Evolutionary conservation across 2,329 filamentous ascomycete species (phyloP).

Genomic region (Calonectria pseudoturangicola): DNA sequence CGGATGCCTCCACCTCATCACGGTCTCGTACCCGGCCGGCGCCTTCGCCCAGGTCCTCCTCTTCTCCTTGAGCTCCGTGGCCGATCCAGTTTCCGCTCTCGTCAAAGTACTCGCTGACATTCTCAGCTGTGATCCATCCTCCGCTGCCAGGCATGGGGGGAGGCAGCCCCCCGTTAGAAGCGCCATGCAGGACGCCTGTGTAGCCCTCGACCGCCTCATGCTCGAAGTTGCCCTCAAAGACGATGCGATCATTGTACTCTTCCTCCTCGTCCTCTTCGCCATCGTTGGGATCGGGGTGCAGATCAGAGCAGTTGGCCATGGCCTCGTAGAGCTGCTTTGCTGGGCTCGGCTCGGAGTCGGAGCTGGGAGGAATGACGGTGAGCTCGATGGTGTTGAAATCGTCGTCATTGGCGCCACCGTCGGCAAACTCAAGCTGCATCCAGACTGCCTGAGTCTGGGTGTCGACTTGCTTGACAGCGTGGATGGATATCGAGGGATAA

Average conservation of each 20-base stretch:
- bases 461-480: constrained; percentile 80
- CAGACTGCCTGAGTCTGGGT: constrained; percentile 72
- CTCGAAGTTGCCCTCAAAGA: constrained; percentile 72
- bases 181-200: constrained; percentile 71
- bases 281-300: constrained; percentile 82
- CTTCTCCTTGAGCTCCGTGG: constrained; percentile 63
- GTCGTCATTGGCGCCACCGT: constrained; percentile 75
- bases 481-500: constrained; percentile 84
- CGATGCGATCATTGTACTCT: constrained; percentile 71
- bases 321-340: constrained; percentile 76
- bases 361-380: constrained; percentile 74
- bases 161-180: constrained; percentile 71
- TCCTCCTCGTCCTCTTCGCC: constrained; percentile 76
- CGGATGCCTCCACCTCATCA: constrained; percentile 72
- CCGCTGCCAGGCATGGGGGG: constrained; percentile 83
- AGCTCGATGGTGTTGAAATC: constrained; percentile 81
- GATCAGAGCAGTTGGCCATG: constrained; percentile 83
- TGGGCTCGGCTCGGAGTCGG: constrained; percentile 49
- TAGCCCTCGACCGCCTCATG: constrained; percentile 74
- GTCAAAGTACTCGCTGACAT: constrained; percentile 89
- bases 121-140: constrained; percentile 94
- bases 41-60: constrained; percentile 76
- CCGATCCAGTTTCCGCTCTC: constrained; percentile 85
- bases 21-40: constrained; percentile 74
- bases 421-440: constrained; percentile 80